phyloP scores from a whole-genome alignment of 192 early-diverging fungal species.

The Coemansia sp. region DNA sequence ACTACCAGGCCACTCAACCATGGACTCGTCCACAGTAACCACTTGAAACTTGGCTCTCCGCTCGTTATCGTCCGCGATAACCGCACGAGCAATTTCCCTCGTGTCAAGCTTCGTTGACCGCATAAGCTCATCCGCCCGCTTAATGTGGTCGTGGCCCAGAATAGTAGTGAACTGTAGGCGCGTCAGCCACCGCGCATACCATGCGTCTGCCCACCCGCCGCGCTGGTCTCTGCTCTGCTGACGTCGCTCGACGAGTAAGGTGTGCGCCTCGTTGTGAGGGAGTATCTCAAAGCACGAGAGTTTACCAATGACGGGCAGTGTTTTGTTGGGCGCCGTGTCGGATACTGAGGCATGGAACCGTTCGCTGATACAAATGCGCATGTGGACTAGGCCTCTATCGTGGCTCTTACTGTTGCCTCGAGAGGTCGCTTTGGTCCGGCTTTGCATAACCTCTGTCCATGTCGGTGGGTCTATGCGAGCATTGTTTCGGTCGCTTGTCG shows the following conservation, averaged over 20 bases:
- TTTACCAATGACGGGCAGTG: neutral
- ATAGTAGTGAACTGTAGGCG: slow-evolving; percentile 13
- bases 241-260: neutral
- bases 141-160: slow-evolving; percentile 17
- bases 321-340: neutral
- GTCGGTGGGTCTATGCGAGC: slow-evolving; percentile 10
- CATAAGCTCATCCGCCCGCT: neutral
- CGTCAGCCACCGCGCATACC: slow-evolving; percentile 25
- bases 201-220: slow-evolving; percentile 19
- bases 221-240: slow-evolving; percentile 4
- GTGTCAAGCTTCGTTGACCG: neutral
- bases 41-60: neutral
- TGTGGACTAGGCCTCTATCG: neutral
- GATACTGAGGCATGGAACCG: neutral
- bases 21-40: slow-evolving; percentile 18
- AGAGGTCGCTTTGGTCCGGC: slow-evolving; percentile 13
- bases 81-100: neutral
- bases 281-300: slow-evolving; percentile 21
- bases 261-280: slow-evolving; percentile 6
- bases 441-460: slow-evolving; percentile 23
- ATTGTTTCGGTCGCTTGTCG: neutral
- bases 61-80: neutral
- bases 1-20: slow-evolving; percentile 7
- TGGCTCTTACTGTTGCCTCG: neutral
- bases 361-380: slow-evolving; percentile 1